Conservation (phyloP, 495 filamentous ascomycete genomes). For the Podospora conica region DNA sequence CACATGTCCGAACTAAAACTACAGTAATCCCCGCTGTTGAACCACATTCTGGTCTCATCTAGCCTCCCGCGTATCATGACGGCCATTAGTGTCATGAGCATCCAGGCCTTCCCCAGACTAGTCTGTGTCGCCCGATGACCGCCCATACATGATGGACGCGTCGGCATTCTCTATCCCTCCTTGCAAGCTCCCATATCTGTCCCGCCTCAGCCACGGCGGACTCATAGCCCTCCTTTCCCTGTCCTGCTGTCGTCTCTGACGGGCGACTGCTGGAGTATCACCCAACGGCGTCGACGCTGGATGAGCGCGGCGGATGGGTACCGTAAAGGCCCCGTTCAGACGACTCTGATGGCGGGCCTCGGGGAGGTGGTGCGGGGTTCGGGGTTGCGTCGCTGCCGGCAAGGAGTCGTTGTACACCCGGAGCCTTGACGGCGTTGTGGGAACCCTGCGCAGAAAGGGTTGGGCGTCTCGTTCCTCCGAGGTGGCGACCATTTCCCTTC, state of each 20-base stretch:
- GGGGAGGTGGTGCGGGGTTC: constrained; percentile 49
- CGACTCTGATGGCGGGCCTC: constrained; percentile 46
- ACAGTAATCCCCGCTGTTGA: background rate
- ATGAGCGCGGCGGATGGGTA: constrained; percentile 24
- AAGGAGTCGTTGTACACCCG: constrained; percentile 49
- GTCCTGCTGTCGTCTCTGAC: background rate
- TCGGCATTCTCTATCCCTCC: constrained; percentile 44
- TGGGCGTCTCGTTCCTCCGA: background rate
- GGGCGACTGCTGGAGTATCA: background rate
- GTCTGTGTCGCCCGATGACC: constrained; percentile 15
- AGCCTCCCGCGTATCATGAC: background rate
- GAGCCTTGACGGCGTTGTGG: background rate
- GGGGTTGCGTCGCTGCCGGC: constrained; percentile 46
- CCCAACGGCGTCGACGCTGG: background rate
- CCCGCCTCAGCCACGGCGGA: constrained; percentile 30
- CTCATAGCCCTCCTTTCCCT: constrained; percentile 19
- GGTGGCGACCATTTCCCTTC: background rate
- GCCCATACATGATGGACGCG: constrained; percentile 32
- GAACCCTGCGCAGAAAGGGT: background rate
- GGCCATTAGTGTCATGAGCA: background rate
- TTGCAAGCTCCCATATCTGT: constrained; percentile 40
- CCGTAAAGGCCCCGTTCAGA: constrained; percentile 41
- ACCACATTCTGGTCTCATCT: background rate
- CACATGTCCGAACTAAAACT: background rate
- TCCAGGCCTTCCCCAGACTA: background rate